phyloP scores from a whole-genome alignment of 352 stramenopile genomes.

The Phytophthora palmivora region DNA sequence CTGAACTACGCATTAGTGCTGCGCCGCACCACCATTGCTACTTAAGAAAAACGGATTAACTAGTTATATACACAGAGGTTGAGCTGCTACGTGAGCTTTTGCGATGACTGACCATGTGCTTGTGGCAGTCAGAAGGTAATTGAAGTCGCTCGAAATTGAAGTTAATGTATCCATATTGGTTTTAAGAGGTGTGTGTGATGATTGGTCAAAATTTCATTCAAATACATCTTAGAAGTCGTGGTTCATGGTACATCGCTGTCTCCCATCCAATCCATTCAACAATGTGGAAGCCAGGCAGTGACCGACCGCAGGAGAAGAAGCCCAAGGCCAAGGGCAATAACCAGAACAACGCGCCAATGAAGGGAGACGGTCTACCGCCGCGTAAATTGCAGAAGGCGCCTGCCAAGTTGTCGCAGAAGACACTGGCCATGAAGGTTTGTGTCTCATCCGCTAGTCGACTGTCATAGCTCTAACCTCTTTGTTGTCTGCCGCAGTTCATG shows the following conservation, averaged over 20 bases:
- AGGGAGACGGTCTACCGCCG: conserved; percentile 20
- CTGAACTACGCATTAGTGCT: no score
- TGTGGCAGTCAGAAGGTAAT: no score
- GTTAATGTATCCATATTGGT: conserved; percentile 19
- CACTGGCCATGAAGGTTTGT: conserved; percentile 81
- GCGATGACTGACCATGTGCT: no score
- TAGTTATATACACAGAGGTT: no score
- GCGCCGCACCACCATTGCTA: no score
- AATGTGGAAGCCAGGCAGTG: conserved; percentile 73
- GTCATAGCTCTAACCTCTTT: background rate
- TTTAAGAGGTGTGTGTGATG: background rate
- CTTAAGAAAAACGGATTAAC: no score
- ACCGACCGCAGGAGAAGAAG: conserved; percentile 43
- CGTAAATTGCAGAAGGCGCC: conserved; percentile 28
- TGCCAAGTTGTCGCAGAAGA: conserved; percentile 79
- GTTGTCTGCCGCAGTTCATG: conserved; percentile 68
- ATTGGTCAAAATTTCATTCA: background rate
- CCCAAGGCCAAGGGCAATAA: conserved; percentile 27
- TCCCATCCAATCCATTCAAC: conserved; percentile 24
- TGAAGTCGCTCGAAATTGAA: conserved; percentile 10
- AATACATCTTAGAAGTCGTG: no score
- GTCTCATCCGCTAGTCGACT: background rate
- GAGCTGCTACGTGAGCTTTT: no score
- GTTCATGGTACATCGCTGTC: no score
- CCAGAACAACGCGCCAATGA: conserved; percentile 24